Evolutionary conservation across 2,329 filamentous ascomycete genomes (phyloP).

Genomic region (Boeremia exigua): DNA sequence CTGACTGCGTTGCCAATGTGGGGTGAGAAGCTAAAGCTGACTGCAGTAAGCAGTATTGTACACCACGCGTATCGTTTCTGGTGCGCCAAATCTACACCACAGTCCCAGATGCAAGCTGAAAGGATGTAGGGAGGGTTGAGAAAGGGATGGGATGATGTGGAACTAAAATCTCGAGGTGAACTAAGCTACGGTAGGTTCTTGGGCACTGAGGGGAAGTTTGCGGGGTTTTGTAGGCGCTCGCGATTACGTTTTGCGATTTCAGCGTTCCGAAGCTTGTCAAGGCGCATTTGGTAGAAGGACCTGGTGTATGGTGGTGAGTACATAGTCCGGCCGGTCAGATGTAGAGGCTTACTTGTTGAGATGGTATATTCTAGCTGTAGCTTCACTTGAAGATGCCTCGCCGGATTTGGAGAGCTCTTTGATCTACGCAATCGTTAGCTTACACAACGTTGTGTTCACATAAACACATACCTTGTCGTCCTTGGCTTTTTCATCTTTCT

Average conservation of each 20-base stretch:
- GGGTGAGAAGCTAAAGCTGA: slow-evolving; percentile 29
- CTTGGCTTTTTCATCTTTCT: slow-evolving; percentile 69
- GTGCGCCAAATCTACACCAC: not conserved
- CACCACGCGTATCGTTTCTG: not conserved
- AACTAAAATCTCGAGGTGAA: not conserved
- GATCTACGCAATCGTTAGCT: slow-evolving; percentile 43
- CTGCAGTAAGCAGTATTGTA: slow-evolving; percentile 26
- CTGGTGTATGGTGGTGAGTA: slow-evolving; percentile 52
- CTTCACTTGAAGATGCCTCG: slow-evolving; percentile 58
- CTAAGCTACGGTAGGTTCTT: slow-evolving; percentile 56
- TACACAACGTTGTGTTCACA: not conserved
- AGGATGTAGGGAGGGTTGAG: not conserved
- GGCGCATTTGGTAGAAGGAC: slow-evolving; percentile 83
- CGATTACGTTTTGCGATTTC: slow-evolving; percentile 81
- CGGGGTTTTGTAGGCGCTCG: slow-evolving; percentile 78
- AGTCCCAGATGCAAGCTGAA: slow-evolving; percentile 5
- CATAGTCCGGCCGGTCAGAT: not conserved
- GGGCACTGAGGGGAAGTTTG: slow-evolving; percentile 85
- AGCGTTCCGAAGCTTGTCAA: slow-evolving; percentile 78
- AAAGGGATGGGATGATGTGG: not conserved
- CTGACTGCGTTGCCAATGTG: slow-evolving; percentile 37
- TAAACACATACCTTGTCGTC: slow-evolving; percentile 59
- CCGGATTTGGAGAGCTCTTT: slow-evolving; percentile 57
- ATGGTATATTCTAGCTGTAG: slow-evolving; percentile 80
- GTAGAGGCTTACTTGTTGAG: slow-evolving; percentile 70